These are phyloP conservation scores for Alternaria dauci DNA, from an alignment of 2,329 filamentous ascomycete genomes.

Conservation along the genomic window DNA sequence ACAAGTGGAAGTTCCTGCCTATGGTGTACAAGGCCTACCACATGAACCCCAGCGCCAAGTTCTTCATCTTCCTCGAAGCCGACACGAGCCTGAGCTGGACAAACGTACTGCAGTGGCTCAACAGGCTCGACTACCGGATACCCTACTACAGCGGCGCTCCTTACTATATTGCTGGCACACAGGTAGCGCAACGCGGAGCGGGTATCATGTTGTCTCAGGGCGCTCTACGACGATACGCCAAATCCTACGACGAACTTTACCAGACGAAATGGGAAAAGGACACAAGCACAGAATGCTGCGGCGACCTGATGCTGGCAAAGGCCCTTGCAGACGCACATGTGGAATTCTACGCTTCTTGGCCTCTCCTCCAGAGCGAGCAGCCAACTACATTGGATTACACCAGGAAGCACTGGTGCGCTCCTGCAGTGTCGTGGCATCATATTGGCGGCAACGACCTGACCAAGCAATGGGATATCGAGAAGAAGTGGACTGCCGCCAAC, in stretches of 20 bases:
- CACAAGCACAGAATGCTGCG: slow-evolving; percentile 48
- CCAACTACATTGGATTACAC: slow-evolving; percentile 52
- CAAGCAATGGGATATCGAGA: slow-evolving; percentile 43
- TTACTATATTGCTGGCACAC: slow-evolving; percentile 46
- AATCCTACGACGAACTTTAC: slow-evolving; percentile 44
- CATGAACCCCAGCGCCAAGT: slow-evolving; percentile 38
- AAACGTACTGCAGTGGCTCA: slow-evolving; percentile 52
- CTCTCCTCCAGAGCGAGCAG: slow-evolving; percentile 55
- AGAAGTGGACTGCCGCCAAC: slow-evolving; percentile 43
- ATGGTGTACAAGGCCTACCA: slow-evolving; percentile 61
- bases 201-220: slow-evolving; percentile 55
- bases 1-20: slow-evolving; percentile 67
- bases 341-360: slow-evolving; percentile 51
- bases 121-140: slow-evolving; percentile 51
- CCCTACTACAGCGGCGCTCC: slow-evolving; percentile 55
- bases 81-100: slow-evolving; percentile 49
- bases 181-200: slow-evolving; percentile 54
- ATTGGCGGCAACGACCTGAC: slow-evolving; percentile 35
- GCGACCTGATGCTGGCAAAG: slow-evolving; percentile 48
- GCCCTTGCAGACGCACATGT: slow-evolving; percentile 48
- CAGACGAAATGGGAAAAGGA: slow-evolving; percentile 43
- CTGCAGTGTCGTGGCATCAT: slow-evolving; percentile 52
- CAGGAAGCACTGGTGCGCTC: slow-evolving; percentile 53
- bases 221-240: slow-evolving; percentile 48
- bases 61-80: slow-evolving; percentile 48